Conservation (phyloP, 208 protist genomes). For the Kentomonas sorsogonicus region DNA sequence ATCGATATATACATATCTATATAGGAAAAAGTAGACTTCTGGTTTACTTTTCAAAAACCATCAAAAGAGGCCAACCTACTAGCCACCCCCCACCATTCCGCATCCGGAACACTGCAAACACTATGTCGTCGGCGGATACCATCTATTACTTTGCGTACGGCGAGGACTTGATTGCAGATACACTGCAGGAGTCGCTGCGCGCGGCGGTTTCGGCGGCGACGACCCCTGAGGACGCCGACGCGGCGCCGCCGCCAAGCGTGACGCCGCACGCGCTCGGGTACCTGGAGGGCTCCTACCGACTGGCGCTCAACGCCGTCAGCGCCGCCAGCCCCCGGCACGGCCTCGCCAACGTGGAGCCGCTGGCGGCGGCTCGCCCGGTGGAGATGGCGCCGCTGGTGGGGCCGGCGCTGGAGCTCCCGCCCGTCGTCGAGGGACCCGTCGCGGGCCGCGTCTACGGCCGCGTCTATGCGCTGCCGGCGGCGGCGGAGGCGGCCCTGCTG, state of each 20-base stretch:
- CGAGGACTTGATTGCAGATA: slow-evolving; percentile 12
- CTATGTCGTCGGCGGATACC: not conserved
- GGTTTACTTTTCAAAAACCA: too few relatives aligned
- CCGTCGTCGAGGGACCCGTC: slow-evolving; percentile 4
- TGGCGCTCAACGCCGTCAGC: slow-evolving; percentile 34
- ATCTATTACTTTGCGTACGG: slow-evolving; percentile 43
- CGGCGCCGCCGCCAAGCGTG: slow-evolving; percentile 14
- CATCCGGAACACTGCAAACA: too few relatives aligned
- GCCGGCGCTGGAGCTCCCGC: not conserved
- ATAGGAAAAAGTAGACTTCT: too few relatives aligned
- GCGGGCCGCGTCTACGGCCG: slow-evolving; percentile 32
- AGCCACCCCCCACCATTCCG: too few relatives aligned
- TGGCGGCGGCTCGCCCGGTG: not conserved
- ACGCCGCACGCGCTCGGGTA: too few relatives aligned
- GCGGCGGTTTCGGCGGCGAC: not conserved
- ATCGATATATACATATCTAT: too few relatives aligned
- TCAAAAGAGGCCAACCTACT: too few relatives aligned
- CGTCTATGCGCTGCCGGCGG: slow-evolving; percentile 22
- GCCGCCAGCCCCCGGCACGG: slow-evolving; percentile 25
- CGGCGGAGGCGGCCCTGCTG: slow-evolving; percentile 18
- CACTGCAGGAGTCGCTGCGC: slow-evolving; percentile 5
- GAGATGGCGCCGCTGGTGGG: slow-evolving; percentile 3
- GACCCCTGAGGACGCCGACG: slow-evolving; percentile 6
- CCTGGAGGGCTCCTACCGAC: too few relatives aligned
- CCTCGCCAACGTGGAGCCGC: slow-evolving; percentile 24